These are phyloP conservation scores for Aspergillus viridinutans DNA, from an alignment of 2,329 filamentous ascomycete genomes.

Conservation along the genomic window DNA sequence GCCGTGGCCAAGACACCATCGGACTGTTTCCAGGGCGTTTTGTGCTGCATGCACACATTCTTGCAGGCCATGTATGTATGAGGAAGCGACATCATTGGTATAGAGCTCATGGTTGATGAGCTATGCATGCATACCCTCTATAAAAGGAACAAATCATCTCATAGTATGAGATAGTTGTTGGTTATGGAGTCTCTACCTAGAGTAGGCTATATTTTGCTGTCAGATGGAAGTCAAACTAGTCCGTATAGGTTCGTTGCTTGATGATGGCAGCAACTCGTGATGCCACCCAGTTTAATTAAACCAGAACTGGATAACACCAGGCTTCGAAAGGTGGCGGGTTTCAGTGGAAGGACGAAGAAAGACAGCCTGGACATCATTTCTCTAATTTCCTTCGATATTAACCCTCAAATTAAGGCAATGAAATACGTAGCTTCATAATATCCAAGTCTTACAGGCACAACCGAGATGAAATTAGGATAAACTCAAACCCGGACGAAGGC, in stretches of 20 bases:
- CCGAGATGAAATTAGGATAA: background rate
- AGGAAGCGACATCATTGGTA: background rate
- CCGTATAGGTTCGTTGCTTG: background rate
- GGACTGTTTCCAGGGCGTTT: background rate
- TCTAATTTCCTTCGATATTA: too few relatives aligned
- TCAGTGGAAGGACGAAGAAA: background rate
- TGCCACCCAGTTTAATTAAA: background rate
- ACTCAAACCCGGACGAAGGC: background rate
- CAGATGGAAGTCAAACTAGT: background rate
- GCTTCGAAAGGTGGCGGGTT: background rate
- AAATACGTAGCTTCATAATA: background rate
- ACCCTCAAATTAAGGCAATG: background rate
- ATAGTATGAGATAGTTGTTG: background rate
- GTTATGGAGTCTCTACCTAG: background rate
- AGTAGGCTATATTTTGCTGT: background rate
- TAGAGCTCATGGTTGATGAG: background rate
- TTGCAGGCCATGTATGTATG: too few relatives aligned
- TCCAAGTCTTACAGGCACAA: background rate
- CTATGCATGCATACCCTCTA: background rate
- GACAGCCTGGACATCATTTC: background rate
- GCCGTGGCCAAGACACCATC: background rate
- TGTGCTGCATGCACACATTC: background rate
- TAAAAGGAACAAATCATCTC: background rate
- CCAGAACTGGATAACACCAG: background rate
- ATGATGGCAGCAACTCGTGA: background rate